These are phyloP conservation scores for Exophiala dermatitidis DNA, from an alignment of 2,329 filamentous ascomycete species.

Conservation along the genomic window DNA sequence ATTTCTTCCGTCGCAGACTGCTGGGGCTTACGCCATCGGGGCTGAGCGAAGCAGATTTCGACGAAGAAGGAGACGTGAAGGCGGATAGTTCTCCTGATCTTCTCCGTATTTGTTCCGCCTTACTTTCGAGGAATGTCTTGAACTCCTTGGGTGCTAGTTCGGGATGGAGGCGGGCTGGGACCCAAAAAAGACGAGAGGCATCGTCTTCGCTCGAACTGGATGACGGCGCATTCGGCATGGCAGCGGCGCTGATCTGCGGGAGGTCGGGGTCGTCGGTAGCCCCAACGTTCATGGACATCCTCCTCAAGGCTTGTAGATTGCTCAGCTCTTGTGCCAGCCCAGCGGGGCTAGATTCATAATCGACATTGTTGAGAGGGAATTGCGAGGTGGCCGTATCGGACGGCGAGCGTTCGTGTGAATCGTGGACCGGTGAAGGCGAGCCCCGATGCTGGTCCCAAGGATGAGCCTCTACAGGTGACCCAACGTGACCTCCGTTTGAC, in stretches of 20 bases:
- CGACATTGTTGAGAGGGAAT: conserved; percentile 71
- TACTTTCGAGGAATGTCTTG: conserved; percentile 90
- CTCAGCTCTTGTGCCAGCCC: conserved; percentile 87
- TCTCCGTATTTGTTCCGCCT: conserved; percentile 81
- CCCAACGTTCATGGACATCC: conserved; percentile 90
- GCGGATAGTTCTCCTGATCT: conserved; percentile 67
- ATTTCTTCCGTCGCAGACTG: conserved; percentile 77
- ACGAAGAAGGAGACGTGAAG: conserved; percentile 39
- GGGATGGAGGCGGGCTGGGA: conserved; percentile 86
- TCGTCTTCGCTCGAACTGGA: conserved; percentile 68
- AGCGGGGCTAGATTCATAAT: conserved; percentile 82
- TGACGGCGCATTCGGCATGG: conserved; percentile 40
- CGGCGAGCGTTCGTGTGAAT: conserved; percentile 48
- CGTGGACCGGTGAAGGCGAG: conserved; percentile 49
- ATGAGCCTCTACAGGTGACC: conserved; percentile 26
- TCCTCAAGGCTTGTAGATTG: conserved; percentile 80
- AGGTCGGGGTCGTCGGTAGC: conserved; percentile 53
- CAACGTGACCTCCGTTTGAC: conserved; percentile 32
- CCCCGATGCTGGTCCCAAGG: conserved; percentile 45
- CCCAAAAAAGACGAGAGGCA: conserved; percentile 84
- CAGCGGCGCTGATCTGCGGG: conserved; percentile 36
- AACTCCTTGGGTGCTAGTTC: conserved; percentile 94
- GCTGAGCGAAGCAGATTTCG: conserved; percentile 22
- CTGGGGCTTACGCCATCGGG: conserved; percentile 34
- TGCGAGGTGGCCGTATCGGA: conserved; percentile 53